Evolutionary conservation across 2,329 filamentous ascomycete genomes (phyloP).

Genomic region (Periconia sp.): DNA sequence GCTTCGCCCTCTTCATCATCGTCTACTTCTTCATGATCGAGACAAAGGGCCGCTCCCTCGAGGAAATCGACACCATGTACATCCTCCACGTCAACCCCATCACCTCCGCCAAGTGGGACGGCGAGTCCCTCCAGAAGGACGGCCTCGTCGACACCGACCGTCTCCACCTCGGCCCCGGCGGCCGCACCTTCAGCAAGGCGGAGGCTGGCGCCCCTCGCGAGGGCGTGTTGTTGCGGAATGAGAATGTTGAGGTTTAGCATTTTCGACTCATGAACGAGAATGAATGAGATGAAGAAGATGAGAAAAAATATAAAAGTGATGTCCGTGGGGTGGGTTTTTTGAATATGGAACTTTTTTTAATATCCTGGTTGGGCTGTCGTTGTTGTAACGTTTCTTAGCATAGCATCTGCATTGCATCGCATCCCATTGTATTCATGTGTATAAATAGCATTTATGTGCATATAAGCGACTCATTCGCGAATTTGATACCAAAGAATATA

Average conservation of each 20-base stretch:
- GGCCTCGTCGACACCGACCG: constrained; percentile 36
- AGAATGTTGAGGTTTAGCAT: neutral
- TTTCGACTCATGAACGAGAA: too few species aligned
- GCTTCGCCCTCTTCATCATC: constrained; percentile 62
- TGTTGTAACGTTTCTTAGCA: too few species aligned
- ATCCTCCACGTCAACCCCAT: constrained; percentile 65
- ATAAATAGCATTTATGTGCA: too few species aligned
- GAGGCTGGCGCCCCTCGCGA: constrained; percentile 21
- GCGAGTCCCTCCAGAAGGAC: constrained; percentile 30
- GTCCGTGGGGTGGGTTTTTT: too few species aligned
- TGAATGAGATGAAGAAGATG: too few species aligned
- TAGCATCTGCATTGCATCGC: too few species aligned
- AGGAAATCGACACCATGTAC: constrained; percentile 77
- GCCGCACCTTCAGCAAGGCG: constrained; percentile 36
- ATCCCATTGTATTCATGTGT: too few species aligned
- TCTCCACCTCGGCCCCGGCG: constrained; percentile 34
- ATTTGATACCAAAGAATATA: too few species aligned
- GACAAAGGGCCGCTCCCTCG: constrained; percentile 71
- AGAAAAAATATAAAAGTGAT: too few species aligned
- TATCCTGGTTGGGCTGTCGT: too few species aligned
- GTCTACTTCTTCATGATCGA: constrained; percentile 82
- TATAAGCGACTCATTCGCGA: too few species aligned
- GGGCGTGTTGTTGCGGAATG: neutral
- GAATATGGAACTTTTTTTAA: too few species aligned
- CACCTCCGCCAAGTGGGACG: constrained; percentile 59